Evolutionary conservation across 805 yeast species (phyloP).

Genomic region (Suhomyces sp.): DNA sequence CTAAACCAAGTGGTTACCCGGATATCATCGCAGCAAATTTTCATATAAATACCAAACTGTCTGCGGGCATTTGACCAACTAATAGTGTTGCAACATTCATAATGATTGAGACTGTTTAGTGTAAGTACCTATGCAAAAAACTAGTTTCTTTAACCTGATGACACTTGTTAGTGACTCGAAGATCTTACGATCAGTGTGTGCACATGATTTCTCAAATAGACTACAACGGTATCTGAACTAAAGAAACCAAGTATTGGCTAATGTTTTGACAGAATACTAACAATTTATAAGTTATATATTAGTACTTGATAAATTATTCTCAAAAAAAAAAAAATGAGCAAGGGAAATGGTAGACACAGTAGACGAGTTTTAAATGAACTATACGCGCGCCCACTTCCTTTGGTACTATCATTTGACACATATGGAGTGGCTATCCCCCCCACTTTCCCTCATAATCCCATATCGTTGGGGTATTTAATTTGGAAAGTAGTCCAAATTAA

Average conservation of each 20-base stretch:
- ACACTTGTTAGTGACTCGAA: constrained; percentile 24
- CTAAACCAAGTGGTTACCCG: constrained; percentile 1
- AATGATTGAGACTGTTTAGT: background rate
- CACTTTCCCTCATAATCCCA: constrained; percentile 61
- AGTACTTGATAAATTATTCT: background rate
- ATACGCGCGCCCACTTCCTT: constrained; percentile 56
- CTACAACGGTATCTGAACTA: constrained; percentile 95
- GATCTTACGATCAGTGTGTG: constrained; percentile 51
- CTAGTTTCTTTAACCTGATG: constrained; percentile 14
- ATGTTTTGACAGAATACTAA: constrained; percentile 2
- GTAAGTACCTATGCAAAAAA: background rate
- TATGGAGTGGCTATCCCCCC: constrained; percentile 48
- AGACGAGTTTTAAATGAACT: constrained; percentile 28
- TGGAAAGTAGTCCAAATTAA: constrained; percentile 24
- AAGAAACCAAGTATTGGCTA: background rate
- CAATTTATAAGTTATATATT: background rate
- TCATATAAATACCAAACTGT: background rate
- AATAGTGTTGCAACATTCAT: background rate
- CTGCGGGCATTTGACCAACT: too few species aligned
- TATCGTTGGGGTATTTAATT: constrained; percentile 55
- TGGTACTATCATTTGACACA: constrained; percentile 35
- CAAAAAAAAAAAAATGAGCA: background rate
- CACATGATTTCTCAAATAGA: constrained; percentile 76
- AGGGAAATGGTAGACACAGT: constrained; percentile 31
- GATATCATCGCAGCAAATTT: background rate